Evolutionary conservation across 345 rosid species (phyloP).

Genomic region (Moricandia moricandioides): DNA sequence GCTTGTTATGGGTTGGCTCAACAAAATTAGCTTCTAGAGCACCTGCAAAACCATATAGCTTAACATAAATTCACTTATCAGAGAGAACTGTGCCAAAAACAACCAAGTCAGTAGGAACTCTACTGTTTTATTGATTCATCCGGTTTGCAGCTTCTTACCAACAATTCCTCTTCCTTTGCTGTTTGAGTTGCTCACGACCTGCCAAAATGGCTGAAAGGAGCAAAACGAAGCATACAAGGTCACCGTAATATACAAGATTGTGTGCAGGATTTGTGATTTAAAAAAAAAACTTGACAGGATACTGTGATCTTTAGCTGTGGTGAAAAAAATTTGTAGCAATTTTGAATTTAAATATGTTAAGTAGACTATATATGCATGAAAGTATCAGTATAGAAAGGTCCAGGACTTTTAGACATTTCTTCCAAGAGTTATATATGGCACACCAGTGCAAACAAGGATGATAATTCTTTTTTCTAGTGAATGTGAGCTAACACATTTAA

Average conservation of each 20-base stretch:
- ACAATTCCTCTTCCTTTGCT: conserved; percentile 86
- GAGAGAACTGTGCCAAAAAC: neutral
- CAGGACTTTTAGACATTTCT: neutral
- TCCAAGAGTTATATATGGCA: neutral
- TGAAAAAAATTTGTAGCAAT: neutral
- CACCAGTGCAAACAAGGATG: neutral
- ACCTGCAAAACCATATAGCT: conserved; percentile 47
- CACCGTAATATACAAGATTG: conserved; percentile 8
- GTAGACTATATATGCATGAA: neutral
- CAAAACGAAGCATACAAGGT: neutral
- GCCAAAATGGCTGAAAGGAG: conserved; percentile 84
- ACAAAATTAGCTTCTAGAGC: conserved; percentile 87
- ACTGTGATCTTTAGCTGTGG: neutral
- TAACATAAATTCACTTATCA: conserved; percentile 6
- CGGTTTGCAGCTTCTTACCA: conserved; percentile 57
- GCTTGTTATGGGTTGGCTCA: conserved; percentile 95
- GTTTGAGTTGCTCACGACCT: conserved; percentile 47
- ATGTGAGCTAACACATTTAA: conserved; percentile 10
- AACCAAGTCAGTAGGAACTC: neutral
- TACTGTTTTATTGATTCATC: conserved; percentile 2
- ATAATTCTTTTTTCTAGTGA: neutral
- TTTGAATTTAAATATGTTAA: neutral
- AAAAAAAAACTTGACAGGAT: conserved; percentile 5
- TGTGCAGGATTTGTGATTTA: neutral
- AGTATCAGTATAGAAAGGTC: conserved; percentile 4